phyloP scores from a whole-genome alignment of 306 rosid species.

The Alnus rubra region DNA sequence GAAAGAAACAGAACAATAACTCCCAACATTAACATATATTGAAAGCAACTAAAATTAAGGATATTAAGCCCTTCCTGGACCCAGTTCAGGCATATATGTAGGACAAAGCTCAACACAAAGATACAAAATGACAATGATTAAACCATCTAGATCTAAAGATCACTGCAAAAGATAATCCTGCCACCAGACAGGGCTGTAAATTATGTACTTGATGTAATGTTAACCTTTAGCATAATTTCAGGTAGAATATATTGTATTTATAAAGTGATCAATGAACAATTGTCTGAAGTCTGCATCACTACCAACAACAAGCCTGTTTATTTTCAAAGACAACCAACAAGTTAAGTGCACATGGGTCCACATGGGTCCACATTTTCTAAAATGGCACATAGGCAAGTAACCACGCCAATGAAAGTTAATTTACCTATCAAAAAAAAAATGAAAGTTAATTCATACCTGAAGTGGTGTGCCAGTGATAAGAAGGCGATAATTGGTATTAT shows the following conservation, averaged over 20 bases:
- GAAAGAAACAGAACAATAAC: background rate
- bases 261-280: background rate
- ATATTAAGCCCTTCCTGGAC: too few species aligned
- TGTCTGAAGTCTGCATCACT: background rate
- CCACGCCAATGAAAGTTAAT: conserved; percentile 22
- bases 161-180: too few species aligned
- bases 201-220: too few species aligned
- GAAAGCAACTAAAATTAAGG: conserved; percentile 4
- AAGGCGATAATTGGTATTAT: conserved; percentile 86
- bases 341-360: background rate
- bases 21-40: background rate
- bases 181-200: too few species aligned
- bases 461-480: conserved; percentile 96
- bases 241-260: background rate
- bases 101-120: too few species aligned
- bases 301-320: conserved; percentile 2
- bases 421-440: too few species aligned
- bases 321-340: conserved; percentile 2
- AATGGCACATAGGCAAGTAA: background rate
- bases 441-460: conserved; percentile 58
- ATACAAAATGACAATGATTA: too few species aligned
- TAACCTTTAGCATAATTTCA: background rate
- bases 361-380: conserved; percentile 6
- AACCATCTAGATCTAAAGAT: too few species aligned
- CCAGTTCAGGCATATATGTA: too few species aligned